These are phyloP conservation scores for Thielaviopsis populi DNA, from an alignment of 2,329 filamentous ascomycete genomes.

Conservation along the genomic window DNA sequence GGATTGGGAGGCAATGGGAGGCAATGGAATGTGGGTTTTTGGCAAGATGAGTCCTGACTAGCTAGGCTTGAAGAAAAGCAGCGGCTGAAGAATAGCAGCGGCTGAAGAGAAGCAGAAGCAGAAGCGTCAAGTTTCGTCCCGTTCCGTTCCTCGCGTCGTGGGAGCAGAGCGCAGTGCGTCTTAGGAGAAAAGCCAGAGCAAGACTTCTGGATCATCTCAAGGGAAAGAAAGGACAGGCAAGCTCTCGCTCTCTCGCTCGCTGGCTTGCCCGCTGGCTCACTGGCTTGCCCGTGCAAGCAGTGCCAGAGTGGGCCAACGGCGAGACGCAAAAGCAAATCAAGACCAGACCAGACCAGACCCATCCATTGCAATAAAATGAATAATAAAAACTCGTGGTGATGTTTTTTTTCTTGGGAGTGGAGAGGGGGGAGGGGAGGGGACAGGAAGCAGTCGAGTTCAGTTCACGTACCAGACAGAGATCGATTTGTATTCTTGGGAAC, in stretches of 20 bases:
- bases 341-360: too few relatives aligned
- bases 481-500: constrained; percentile 9
- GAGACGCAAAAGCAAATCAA: not conserved
- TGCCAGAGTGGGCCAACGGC: not conserved
- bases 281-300: not conserved
- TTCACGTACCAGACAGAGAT: constrained; percentile 13
- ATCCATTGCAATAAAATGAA: not conserved
- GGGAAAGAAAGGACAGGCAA: not conserved
- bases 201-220: not conserved
- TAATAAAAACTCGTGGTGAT: not conserved
- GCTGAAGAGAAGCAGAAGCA: too few relatives aligned
- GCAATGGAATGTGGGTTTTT: not conserved
- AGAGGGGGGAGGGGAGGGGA: not conserved
- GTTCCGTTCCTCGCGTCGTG: too few relatives aligned
- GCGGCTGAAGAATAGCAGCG: too few relatives aligned
- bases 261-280: too few relatives aligned
- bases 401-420: not conserved
- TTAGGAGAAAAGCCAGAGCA: not conserved
- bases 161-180: not conserved
- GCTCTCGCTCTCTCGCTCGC: not conserved
- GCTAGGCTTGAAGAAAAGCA: not conserved
- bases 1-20: too few relatives aligned
- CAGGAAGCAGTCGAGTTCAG: not conserved
- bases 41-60: not conserved
- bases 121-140: too few relatives aligned